Evolutionary conservation across 495 filamentous ascomycete genomes (phyloP), one percentile per base, ranked within the genome.

Genomic region (Podospora tetraspora): DNA sequence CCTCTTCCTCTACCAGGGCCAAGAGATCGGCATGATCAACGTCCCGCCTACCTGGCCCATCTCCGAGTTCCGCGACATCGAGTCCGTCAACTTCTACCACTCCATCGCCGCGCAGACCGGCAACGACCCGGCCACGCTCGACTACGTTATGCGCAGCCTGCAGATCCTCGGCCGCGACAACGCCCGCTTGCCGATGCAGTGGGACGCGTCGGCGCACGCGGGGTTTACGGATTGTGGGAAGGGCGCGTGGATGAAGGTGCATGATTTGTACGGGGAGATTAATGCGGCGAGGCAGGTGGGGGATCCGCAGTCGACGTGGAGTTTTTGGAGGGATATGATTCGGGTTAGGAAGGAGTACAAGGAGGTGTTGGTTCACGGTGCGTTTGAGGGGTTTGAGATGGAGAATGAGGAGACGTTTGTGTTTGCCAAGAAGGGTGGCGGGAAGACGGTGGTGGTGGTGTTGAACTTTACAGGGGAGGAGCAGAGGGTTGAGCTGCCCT

Each of bases 11-110:
- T 92, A 91, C 69, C 90, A 93, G 70, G 91, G 91, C 10, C 89
- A 94, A 71, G 91, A 94, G 70, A 77, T 93, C 19, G 91, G 89
- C 1, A 92, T 92, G 87, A 82, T 84, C 34, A 92, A 93, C 72
- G 84, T 90, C 25, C 89, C 91, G 0, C 68, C 72, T 3, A 71
- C 79, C 21, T 92, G 90, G 90, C 79, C 75, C 0, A 88, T 91
- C 25, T 84, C 86, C 16, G 85, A 91, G 64, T 92, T 90, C 76
- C 87, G 88, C 70, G 91, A 93, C 71, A 83, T 92, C 63, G 91
- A 91, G 70, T 86, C 85, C 32, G 74, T 87, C 4, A 90, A 88
- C 70, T 89, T 89, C 63, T 90, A 87, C 32, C 76, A 82, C 74
- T 68, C 78, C 16, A 67, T 74, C 52, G 72, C 75, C 8, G 70